Evolutionary conservation across 208 protist species (phyloP), one percentile per base, ranked within the genome.

Genomic region (Trypanosoma cruzi): DNA sequence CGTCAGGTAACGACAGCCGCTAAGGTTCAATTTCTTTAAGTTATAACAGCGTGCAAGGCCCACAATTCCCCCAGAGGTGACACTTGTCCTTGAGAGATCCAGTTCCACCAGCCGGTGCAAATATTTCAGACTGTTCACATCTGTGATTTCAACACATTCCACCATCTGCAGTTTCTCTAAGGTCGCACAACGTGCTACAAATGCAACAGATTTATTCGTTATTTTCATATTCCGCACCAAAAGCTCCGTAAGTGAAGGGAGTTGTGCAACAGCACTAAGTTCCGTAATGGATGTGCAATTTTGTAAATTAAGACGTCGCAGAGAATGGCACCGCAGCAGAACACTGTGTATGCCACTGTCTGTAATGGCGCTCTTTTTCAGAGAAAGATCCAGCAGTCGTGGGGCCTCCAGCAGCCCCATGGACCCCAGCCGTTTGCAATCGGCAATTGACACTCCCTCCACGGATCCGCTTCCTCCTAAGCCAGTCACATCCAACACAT

Each of bases 1-100:
- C 0, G 84, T 81, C 29, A 94, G n/a, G 55, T 81, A 82, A 2
- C 79, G 78, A 62, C 89, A 95, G 50, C 89, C 81, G 24, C 71
- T 77, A n/a, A 90, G 75, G 50, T 64, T 73, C n/a, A 94, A 63
- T 34, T 73, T 75, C 26, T 64, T 64, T 64, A 95, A 60, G 7
- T 61, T 46, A n/a, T 49, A n/a, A 62, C 84, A 90, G 3, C 52
- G n/a, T n/a, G 79, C 64, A 40, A 95, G 63, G 16, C 79, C 79
- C 28, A 65, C 59, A 29, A 93, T 75, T 11, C 86, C 86, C 32
- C 79, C 75, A 37, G 81, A 80, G 6, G 82, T 93, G 28, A 95
- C 56, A 50, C 68, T 60, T 6, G 83, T 90, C 29, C 76, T 75
- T 14, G 84, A 82, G 29, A 86, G 60, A 71, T 91, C 81, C 42